Conservation (phyloP, 257 asterid genomes). For the Orobanche coerulescens region DNA sequence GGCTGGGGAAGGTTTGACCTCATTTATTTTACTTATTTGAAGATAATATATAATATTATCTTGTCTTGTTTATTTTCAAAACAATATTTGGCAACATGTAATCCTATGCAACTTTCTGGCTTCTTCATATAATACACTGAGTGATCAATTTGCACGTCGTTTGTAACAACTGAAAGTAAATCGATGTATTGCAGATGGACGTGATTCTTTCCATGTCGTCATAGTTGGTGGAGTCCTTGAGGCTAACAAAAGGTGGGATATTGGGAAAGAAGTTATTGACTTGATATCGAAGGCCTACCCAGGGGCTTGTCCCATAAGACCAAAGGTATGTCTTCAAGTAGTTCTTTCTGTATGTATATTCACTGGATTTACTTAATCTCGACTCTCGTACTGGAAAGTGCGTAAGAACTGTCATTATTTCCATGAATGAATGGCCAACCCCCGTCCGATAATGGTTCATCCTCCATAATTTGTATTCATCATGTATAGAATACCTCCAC, state of each 20-base stretch:
- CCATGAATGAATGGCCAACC: too few relatives aligned
- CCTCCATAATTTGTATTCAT: too few relatives aligned
- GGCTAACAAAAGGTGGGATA: slow-evolving; percentile 77
- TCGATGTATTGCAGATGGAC: slow-evolving; percentile 54
- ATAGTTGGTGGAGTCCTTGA: slow-evolving; percentile 94
- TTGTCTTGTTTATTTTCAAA: too few relatives aligned
- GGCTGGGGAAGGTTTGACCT: slow-evolving; percentile 71
- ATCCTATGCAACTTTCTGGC: background rate
- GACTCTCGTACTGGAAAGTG: too few relatives aligned
- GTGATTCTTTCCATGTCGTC: slow-evolving; percentile 70
- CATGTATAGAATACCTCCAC: too few relatives aligned
- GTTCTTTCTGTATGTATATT: background rate
- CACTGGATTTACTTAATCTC: slow-evolving; percentile 1
- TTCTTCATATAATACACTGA: slow-evolving; percentile 6
- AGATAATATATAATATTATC: too few relatives aligned
- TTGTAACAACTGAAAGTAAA: slow-evolving; percentile 8
- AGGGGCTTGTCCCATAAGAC: slow-evolving; percentile 66
- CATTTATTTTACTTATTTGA: slow-evolving; percentile 6
- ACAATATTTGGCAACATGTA: too few relatives aligned
- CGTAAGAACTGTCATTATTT: too few relatives aligned
- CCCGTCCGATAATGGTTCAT: too few relatives aligned
- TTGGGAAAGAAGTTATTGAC: slow-evolving; percentile 62
- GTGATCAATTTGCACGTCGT: too few relatives aligned
- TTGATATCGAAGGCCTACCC: slow-evolving; percentile 62
- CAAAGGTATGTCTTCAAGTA: slow-evolving; percentile 50